Evolutionary conservation across 768 basidiomycete genomes (phyloP).

Genomic region (Lactarius hengduanensis): DNA sequence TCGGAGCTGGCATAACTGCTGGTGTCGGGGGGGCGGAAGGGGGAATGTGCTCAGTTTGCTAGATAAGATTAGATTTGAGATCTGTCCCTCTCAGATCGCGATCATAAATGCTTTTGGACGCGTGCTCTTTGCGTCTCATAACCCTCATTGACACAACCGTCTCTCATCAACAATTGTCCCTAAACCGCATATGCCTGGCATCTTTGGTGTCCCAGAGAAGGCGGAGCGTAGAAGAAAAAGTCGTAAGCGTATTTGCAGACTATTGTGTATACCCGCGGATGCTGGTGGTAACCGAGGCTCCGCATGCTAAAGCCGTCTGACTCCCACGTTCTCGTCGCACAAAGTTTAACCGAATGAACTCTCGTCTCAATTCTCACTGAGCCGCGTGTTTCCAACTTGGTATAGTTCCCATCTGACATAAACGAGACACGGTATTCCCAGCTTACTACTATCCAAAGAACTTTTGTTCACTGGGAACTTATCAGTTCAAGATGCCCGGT

Average conservation of each 20-base stretch:
- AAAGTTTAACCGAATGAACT: not conserved
- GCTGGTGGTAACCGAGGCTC: not conserved
- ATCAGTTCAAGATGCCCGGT: not conserved
- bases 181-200: not conserved
- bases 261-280: not conserved
- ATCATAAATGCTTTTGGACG: not conserved
- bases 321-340: not conserved
- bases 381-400: not conserved
- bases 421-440: not conserved
- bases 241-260: no score
- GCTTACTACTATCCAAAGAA: not conserved
- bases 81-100: not conserved
- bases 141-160: no score
- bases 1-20: conserved; percentile 32
- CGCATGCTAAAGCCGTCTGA: not conserved
- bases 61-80: not conserved
- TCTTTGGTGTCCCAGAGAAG: not conserved
- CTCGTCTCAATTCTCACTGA: not conserved
- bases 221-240: no score
- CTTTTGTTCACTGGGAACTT: not conserved
- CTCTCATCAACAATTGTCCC: not conserved
- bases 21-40: not conserved
- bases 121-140: no score
- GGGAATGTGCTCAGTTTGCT: not conserved
- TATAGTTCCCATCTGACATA: no score